Conservation (phyloP, 192 early-diverging fungal genomes). For the Podochytrium sp. region DNA sequence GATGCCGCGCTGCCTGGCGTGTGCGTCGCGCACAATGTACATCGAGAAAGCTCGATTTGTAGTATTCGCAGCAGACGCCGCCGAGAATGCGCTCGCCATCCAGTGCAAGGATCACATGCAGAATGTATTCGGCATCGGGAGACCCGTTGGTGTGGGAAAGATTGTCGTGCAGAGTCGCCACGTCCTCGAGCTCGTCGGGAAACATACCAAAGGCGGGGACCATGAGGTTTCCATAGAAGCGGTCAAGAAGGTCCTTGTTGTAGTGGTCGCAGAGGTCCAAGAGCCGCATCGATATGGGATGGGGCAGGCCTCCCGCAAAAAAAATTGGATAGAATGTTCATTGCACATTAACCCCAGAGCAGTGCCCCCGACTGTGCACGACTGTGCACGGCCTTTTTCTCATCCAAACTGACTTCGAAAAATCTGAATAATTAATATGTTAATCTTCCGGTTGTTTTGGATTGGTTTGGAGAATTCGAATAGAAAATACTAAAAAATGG, state of each 20-base stretch:
- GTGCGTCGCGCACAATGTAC: neutral
- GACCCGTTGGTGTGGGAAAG: neutral
- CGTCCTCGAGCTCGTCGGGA: neutral
- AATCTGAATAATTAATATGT: too few species aligned
- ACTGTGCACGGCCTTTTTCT: too few species aligned
- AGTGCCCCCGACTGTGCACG: too few species aligned
- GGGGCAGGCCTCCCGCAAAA: too few species aligned
- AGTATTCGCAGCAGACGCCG: constrained; percentile 6
- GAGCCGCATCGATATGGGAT: too few species aligned
- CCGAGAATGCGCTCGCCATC: neutral
- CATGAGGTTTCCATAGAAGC: neutral
- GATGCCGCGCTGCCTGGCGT: neutral
- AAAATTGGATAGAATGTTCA: too few species aligned
- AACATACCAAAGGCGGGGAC: neutral
- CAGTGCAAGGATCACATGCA: neutral
- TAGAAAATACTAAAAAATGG: too few species aligned
- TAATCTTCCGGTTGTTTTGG: too few species aligned
- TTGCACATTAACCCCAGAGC: too few species aligned
- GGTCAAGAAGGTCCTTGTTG: neutral
- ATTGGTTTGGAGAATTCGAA: too few species aligned
- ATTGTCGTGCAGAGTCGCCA: neutral
- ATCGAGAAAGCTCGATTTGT: neutral
- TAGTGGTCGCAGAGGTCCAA: neutral
- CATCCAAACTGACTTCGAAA: too few species aligned
- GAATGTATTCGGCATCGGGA: neutral